phyloP scores from a whole-genome alignment of 371 early-diverging fungal genomes.

The Lichtheimia ornata region DNA sequence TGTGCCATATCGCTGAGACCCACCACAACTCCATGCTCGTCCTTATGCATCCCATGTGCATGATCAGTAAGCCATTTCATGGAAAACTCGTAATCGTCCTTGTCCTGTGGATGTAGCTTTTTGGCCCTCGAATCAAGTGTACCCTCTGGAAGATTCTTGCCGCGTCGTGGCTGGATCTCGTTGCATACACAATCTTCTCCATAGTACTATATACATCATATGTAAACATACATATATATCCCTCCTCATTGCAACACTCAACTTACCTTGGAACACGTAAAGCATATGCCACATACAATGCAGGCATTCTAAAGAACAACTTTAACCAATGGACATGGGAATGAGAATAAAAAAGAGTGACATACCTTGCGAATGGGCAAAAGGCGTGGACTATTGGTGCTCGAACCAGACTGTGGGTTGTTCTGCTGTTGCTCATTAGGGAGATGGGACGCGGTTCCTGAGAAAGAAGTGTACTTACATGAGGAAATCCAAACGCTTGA shows the following conservation, averaged over 20 bases:
- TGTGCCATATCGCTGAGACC: conserved; percentile 37
- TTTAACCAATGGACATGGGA: no score
- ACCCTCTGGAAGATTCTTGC: conserved; percentile 49
- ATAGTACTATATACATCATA: conserved; percentile 33
- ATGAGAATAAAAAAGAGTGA: neutral
- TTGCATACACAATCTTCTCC: conserved; percentile 44
- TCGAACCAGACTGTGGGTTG: conserved; percentile 15
- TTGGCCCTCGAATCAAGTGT: conserved; percentile 52
- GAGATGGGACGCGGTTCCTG: neutral
- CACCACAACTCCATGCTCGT: conserved; percentile 29
- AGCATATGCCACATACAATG: conserved; percentile 51
- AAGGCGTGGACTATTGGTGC: conserved; percentile 9
- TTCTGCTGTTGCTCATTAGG: conserved; percentile 24
- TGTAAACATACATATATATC: neutral
- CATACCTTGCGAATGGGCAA: conserved; percentile 33
- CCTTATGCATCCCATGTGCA: conserved; percentile 43
- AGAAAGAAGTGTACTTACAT: neutral
- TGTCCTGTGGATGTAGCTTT: conserved; percentile 38
- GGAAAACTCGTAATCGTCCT: conserved; percentile 50
- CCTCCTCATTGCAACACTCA: neutral
- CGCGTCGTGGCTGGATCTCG: conserved; percentile 51
- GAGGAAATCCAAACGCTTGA: conserved; percentile 7
- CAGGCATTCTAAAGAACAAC: conserved; percentile 45
- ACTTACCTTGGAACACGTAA: conserved; percentile 50
- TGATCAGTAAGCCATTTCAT: conserved; percentile 45